Percentiles rank a stretch among this genome's conserved stretches.
Conservation (phyloP, 768 basidiomycete species). For the Lanmaoa pseudosensibilis region DNA sequence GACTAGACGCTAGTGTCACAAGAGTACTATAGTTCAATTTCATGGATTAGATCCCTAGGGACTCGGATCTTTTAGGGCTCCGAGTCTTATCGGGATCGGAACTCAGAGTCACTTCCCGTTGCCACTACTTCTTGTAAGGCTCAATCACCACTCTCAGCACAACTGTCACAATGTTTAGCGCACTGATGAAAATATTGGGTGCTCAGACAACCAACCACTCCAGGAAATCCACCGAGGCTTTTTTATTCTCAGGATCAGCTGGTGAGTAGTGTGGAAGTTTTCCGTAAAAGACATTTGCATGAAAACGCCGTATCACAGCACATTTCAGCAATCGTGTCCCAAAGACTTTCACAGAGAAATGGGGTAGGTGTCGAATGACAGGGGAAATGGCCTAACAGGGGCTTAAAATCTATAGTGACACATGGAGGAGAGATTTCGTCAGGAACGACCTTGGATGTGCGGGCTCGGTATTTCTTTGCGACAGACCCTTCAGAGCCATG, state of each 20-base stretch:
- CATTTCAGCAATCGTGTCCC: slow-evolving; percentile 32
- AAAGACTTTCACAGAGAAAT: slow-evolving; percentile 17
- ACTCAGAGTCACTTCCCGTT: not conserved
- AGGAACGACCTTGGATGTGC: slow-evolving; percentile 7
- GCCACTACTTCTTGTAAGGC: no score
- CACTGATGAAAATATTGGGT: slow-evolving; percentile 9
- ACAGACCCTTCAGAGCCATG: slow-evolving; percentile 27
- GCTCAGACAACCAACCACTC: not conserved
- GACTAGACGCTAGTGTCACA: not conserved
- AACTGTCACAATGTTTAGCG: slow-evolving; percentile 9
- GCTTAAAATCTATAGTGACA: slow-evolving; percentile 4
- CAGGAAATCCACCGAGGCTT: not conserved
- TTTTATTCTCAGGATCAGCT: slow-evolving; percentile 26
- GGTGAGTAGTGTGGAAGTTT: slow-evolving; percentile 11
- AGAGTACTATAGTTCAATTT: no score
- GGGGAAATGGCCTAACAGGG: not conserved
- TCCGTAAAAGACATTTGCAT: not conserved
- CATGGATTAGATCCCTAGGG: no score
- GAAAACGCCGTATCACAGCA: slow-evolving; percentile 12
- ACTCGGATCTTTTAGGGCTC: not conserved
- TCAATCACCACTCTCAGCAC: not conserved
- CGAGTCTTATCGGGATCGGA: not conserved
- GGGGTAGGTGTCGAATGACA: slow-evolving; percentile 19
- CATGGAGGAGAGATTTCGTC: slow-evolving; percentile 26
- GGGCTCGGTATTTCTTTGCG: slow-evolving; percentile 33